Conservation (phyloP, 257 asterid species). For the Primulina huaijiensis region DNA sequence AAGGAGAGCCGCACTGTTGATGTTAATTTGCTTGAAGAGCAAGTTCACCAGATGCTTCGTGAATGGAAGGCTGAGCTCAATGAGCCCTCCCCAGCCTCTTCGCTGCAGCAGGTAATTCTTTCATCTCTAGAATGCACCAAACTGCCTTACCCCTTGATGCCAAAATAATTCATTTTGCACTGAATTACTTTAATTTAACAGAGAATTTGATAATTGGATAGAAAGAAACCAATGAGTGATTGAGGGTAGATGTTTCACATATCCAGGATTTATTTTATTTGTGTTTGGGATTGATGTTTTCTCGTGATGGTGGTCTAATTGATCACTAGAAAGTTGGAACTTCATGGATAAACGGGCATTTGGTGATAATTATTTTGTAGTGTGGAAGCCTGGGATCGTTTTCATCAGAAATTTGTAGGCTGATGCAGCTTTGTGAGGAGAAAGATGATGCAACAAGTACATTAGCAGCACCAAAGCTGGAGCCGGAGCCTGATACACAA, state of each 20-base stretch:
- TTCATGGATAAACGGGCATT: no score
- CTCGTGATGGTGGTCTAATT: no score
- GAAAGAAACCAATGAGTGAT: no score
- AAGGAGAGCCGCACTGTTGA: constrained; percentile 83
- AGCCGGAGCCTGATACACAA: constrained; percentile 64
- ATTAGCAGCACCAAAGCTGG: constrained; percentile 61
- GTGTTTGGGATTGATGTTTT: no score
- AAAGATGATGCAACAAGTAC: constrained; percentile 97
- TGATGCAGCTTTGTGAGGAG: constrained; percentile 84
- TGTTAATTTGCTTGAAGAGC: constrained; percentile 86
- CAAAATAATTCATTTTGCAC: no score
- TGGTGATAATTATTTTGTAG: constrained; percentile 39
- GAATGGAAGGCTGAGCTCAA: constrained; percentile 93
- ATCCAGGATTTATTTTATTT: no score
- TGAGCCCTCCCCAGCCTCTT: constrained; percentile 93
- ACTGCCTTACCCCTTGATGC: neutral
- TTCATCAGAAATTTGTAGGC: constrained; percentile 72
- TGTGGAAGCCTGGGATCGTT: constrained; percentile 69
- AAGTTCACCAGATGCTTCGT: constrained; percentile 94
- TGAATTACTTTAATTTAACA: no score
- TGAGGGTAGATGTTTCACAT: no score
- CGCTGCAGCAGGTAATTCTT: constrained; percentile 72
- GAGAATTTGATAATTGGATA: no score
- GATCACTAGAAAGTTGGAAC: no score
- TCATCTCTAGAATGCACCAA: neutral